Base-by-base conservation (phyloP, 495 filamentous ascomycete species). In the Penicillium robsamsonii region DNA sequence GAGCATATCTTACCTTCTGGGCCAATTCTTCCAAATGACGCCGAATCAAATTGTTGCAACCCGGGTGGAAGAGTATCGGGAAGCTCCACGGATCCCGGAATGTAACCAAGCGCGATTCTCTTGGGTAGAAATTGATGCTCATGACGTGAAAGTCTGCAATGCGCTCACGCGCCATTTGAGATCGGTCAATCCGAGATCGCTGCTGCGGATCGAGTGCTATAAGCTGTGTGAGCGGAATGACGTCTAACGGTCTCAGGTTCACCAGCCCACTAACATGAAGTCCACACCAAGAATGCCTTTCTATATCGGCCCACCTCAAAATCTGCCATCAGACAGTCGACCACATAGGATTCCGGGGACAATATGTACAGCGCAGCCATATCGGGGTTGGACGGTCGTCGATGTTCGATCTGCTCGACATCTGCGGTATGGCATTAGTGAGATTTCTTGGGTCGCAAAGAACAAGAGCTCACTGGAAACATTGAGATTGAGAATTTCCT, bases 341-440 rank as follows among this genome's bases (percentile, higher is more conserved):
- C 87, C 56, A 96, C 89, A 72, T 95, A 86, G 35, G 89, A 80
- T 61, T 86, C 78, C 4, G 94, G 89, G 4, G 91, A 89, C 29
- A 98, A 79, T 57, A 98, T 74, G 74, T 97, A 98, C 49, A 98
- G 80, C 56, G 91, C 96, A 70, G 96, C 93, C 88, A 95, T 96
- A 50, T 87, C 83, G 46, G 82, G 83, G 64, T 97, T 96, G 70
- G 79, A 74, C 47, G 81, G 83, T 63, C 95, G 84, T 63, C 82
- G 82, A 48, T 95, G 81, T 75, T 96, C 92, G 70, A 98, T 96
- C 61, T 83, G 82, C 75, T 96, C 91, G 72, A 97, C 88, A 71
- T 94, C 91, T 96, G 70, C 64, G 57, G 59, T 45, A 63, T 57
- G 62, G 30, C 37, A 18, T 29, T 70, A 70, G 72, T 77, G 62